Evolutionary conservation across 202 grass and related monocot genomes (phyloP), one percentile per base, ranked within the genome.

Genomic region (Brachypodium distachyon): DNA sequence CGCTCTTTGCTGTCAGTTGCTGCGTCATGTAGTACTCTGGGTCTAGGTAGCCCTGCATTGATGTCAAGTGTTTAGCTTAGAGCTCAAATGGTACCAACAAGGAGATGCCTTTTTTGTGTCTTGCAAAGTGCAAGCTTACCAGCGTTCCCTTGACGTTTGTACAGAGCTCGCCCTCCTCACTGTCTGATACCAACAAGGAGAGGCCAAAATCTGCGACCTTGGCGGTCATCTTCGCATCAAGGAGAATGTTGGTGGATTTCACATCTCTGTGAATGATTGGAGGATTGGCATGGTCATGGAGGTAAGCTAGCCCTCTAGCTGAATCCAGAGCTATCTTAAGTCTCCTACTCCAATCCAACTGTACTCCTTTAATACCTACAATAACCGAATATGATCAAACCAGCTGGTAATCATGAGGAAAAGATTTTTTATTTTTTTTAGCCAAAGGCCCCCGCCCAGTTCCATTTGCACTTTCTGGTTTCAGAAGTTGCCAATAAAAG

Each of bases 211-310:
- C 93, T 9, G 87, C 76, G 21, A 96, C 93, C 83, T 96, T 96
- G 53, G 89, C 87, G 0, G 79, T 90, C 77, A 96, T 74, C 77
- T 85, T 90, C 42, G 78, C 84, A 12, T 90, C 87, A 56, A 96
- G 82, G 60, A 96, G 84, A 36, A 96, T 92, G 79, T 96, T 96
- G 34, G 81, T 83, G 8, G 92, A 92, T 78, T 96, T 96, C 18
- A 96, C 86, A 80, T 96, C 92, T 77, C 92, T 90, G 60, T 92
- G 92, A 80, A 96, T 96, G 63, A 96, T 96, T 22, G 93, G 93
- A 58, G 93, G 89, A 88, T 90, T 71, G 54, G 93, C 93, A 83
- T 92, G 89, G 19, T 96, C 87, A 81, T 96, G 93, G 26, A 96
- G 89, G 81, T 96, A 96, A 52, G 93, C 93, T 66, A 96, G 75